Conservation (phyloP, 2,329 filamentous ascomycete genomes). For the Ophiostoma perfectum region DNA sequence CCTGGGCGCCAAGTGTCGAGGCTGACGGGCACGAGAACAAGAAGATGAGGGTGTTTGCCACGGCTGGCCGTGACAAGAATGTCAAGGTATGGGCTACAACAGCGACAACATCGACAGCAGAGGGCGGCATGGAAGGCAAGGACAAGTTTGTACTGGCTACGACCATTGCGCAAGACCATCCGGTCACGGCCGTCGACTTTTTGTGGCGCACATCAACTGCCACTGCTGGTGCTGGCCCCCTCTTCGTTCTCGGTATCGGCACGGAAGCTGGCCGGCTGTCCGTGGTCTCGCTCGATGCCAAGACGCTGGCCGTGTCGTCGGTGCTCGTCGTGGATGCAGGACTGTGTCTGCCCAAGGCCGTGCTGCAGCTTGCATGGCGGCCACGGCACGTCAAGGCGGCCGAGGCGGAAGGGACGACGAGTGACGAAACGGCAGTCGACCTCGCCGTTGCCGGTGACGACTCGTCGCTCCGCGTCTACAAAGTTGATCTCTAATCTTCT, state of each 20-base stretch:
- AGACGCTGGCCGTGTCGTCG: constrained; percentile 33
- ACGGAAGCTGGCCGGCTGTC: constrained; percentile 50
- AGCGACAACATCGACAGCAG: background rate
- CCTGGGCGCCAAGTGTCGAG: constrained; percentile 62
- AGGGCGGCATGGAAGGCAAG: constrained; percentile 31
- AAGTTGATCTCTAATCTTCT: constrained; percentile 32
- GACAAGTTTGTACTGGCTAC: constrained; percentile 46
- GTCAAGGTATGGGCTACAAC: constrained; percentile 62
- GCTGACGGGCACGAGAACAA: constrained; percentile 20
- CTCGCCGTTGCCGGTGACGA: constrained; percentile 57
- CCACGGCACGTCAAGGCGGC: constrained; percentile 30
- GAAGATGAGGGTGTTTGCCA: constrained; percentile 59
- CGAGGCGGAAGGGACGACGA: background rate
- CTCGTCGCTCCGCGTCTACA: constrained; percentile 54
- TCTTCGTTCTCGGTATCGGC: constrained; percentile 37
- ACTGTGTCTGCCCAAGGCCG: constrained; percentile 56
- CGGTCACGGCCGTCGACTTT: constrained; percentile 70
- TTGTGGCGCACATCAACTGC: constrained; percentile 33
- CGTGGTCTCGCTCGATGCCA: constrained; percentile 40
- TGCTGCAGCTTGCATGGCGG: constrained; percentile 66
- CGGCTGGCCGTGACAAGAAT: constrained; percentile 82
- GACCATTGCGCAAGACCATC: constrained; percentile 49
- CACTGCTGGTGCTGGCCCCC: constrained; percentile 42
- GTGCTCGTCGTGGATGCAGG: constrained; percentile 35
- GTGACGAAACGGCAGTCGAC: constrained; percentile 29